Conservation (phyloP, 2,329 filamentous ascomycete genomes). For the Myotisia sp. region DNA sequence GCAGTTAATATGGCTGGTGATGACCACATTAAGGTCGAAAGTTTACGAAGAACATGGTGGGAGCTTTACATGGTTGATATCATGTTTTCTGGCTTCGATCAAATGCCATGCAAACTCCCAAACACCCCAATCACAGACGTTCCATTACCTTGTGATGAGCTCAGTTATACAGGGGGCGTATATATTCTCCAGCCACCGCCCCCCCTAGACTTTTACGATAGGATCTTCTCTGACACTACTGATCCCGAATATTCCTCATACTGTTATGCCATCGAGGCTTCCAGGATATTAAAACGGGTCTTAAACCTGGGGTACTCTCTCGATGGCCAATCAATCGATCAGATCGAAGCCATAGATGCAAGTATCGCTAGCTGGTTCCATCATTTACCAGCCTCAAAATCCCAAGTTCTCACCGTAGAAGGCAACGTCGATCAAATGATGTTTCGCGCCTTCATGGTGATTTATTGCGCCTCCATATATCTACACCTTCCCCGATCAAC, state of each 20-base stretch:
- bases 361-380: slow-evolving; percentile 60
- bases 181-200: slow-evolving; percentile 45
- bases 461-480: slow-evolving; percentile 49
- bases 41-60: slow-evolving; percentile 86
- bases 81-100: slow-evolving; percentile 60
- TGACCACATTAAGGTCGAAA: slow-evolving; percentile 60
- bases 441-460: slow-evolving; percentile 79
- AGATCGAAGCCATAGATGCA: slow-evolving; percentile 46
- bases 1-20: slow-evolving; percentile 49
- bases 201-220: slow-evolving; percentile 61
- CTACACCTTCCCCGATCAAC: slow-evolving; percentile 69
- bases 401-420: slow-evolving; percentile 52
- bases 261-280: slow-evolving; percentile 68
- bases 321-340: slow-evolving; percentile 34
- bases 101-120: slow-evolving; percentile 42
- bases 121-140: slow-evolving; percentile 57
- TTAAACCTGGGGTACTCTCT: slow-evolving; percentile 35
- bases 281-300: slow-evolving; percentile 63
- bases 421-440: slow-evolving; percentile 75
- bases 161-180: slow-evolving; percentile 42
- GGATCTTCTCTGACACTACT: slow-evolving; percentile 53
- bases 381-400: slow-evolving; percentile 60
- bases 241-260: slow-evolving; percentile 64
- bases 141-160: slow-evolving; percentile 66
- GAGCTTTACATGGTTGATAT: slow-evolving; percentile 67